Evolutionary conservation across 2,329 filamentous ascomycete genomes (phyloP).

Genomic region (Cladosporium sp.): DNA sequence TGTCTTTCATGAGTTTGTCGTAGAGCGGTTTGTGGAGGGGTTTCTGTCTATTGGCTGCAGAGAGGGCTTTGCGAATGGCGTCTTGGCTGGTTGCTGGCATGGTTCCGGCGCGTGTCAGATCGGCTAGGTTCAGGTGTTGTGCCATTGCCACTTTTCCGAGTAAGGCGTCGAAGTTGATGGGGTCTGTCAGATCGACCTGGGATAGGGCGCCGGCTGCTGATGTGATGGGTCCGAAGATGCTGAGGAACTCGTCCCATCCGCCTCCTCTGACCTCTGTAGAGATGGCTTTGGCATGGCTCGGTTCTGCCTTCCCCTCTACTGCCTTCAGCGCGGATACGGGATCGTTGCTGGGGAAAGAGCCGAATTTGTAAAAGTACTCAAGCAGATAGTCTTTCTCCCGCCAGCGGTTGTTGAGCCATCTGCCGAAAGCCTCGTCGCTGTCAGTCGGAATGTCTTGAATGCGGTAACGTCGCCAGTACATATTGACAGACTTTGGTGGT

Average conservation of each 20-base stretch:
- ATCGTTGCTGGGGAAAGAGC: conserved; percentile 71
- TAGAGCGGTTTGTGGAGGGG: conserved; percentile 26
- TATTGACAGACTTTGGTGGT: conserved; percentile 91
- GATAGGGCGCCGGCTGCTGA: conserved; percentile 47
- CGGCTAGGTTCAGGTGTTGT: conserved; percentile 27
- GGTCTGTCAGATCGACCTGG: conserved; percentile 38
- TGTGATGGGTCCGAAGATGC: conserved; percentile 49
- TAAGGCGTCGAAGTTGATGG: conserved; percentile 33
- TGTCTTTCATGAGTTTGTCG: conserved; percentile 24
- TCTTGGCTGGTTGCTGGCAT: conserved; percentile 25
- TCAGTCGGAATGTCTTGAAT: conserved; percentile 77
- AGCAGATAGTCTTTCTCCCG: conserved; percentile 86
- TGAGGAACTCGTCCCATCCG: conserved; percentile 49
- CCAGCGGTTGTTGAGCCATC: conserved; percentile 85
- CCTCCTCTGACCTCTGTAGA: conserved; percentile 47
- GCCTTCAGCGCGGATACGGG: conserved; percentile 29
- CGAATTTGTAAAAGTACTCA: conserved; percentile 70
- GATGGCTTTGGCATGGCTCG: conserved; percentile 41
- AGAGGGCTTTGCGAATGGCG: conserved; percentile 28
- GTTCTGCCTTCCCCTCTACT: conserved; percentile 33
- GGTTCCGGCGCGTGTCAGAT: conserved; percentile 17
- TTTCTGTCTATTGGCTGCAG: conserved; percentile 27
- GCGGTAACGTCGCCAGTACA: conserved; percentile 88
- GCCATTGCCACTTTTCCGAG: conserved; percentile 31
- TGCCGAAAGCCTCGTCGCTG: conserved; percentile 68